These are phyloP conservation scores for Populus hybrid DNA, from an alignment of 441 rosid species.

Conservation along the genomic window DNA sequence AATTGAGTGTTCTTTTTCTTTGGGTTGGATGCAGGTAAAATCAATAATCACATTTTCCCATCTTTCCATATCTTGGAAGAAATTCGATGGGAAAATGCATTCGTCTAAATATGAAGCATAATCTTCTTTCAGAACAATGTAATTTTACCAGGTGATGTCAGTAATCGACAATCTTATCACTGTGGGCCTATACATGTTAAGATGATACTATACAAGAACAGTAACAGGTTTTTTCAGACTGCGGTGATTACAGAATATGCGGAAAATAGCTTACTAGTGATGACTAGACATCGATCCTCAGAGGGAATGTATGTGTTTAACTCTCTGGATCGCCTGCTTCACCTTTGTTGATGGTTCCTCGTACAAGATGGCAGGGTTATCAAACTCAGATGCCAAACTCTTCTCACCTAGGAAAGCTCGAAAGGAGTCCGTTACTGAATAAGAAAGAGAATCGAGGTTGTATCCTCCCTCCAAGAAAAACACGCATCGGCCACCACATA, in stretches of 20 bases:
- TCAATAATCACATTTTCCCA: background rate
- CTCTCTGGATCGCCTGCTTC: constrained; percentile 66
- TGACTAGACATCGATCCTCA: constrained; percentile 21
- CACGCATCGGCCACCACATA: constrained; percentile 82
- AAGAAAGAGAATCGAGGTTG: constrained; percentile 82
- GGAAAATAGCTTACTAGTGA: background rate
- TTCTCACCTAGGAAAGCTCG: constrained; percentile 81
- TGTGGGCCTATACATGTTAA: background rate
- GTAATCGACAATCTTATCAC: background rate
- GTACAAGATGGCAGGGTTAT: constrained; percentile 72
- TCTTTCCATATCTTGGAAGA: background rate
- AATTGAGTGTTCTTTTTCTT: background rate
- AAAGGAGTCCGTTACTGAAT: constrained; percentile 87
- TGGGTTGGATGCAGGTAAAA: background rate
- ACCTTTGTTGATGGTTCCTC: constrained; percentile 80
- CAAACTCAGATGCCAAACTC: constrained; percentile 73
- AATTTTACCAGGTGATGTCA: background rate
- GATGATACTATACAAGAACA: background rate
- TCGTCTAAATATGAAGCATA: background rate
- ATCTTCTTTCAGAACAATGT: background rate
- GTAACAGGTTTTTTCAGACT: background rate
- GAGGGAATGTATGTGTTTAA: constrained; percentile 68
- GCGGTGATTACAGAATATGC: background rate
- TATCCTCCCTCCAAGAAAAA: constrained; percentile 97
- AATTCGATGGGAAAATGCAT: background rate